Evolutionary conservation across 768 basidiomycete genomes (phyloP).

Genomic region (Coprinopsis strossmayeri): DNA sequence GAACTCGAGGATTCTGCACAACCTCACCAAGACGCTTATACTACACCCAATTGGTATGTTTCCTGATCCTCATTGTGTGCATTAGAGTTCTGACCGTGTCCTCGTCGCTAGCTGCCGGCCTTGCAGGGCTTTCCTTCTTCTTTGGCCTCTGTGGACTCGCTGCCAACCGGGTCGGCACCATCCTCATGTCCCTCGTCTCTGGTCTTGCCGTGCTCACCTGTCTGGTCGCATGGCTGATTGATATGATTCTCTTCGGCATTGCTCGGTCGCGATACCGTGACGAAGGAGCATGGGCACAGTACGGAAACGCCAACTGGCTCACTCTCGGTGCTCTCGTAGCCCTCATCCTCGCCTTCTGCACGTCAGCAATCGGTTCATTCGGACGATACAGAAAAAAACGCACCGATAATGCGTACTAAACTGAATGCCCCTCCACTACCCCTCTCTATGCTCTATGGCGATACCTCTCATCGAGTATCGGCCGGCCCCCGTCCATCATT

Average conservation of each 20-base stretch:
- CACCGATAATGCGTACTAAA: slow-evolving; percentile 20
- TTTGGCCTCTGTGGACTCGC: slow-evolving; percentile 60
- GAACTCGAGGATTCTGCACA: slow-evolving; percentile 50
- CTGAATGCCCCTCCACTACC: not conserved
- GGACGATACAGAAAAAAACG: slow-evolving; percentile 51
- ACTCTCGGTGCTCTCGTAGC: slow-evolving; percentile 69
- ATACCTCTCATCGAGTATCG: no score
- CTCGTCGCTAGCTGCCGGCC: slow-evolving; percentile 43
- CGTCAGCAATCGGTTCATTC: slow-evolving; percentile 58
- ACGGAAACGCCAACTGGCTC: slow-evolving; percentile 82
- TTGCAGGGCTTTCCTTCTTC: slow-evolving; percentile 57
- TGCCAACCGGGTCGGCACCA: slow-evolving; percentile 67
- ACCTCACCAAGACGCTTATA: slow-evolving; percentile 68
- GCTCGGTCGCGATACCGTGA: slow-evolving; percentile 52
- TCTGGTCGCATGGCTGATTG: slow-evolving; percentile 66
- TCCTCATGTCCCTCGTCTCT: slow-evolving; percentile 67
- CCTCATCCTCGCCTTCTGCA: slow-evolving; percentile 60
- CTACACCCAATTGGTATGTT: slow-evolving; percentile 71
- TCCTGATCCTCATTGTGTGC: slow-evolving; percentile 2
- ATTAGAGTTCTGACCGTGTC: slow-evolving; percentile 3
- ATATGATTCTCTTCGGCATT: slow-evolving; percentile 76
- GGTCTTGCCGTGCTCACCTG: slow-evolving; percentile 62
- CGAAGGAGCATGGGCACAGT: slow-evolving; percentile 41
- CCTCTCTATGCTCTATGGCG: no score
- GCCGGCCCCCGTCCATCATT: no score